Evolutionary conservation across 345 rosid genomes (phyloP).

Genomic region (Hevea brasiliensis): DNA sequence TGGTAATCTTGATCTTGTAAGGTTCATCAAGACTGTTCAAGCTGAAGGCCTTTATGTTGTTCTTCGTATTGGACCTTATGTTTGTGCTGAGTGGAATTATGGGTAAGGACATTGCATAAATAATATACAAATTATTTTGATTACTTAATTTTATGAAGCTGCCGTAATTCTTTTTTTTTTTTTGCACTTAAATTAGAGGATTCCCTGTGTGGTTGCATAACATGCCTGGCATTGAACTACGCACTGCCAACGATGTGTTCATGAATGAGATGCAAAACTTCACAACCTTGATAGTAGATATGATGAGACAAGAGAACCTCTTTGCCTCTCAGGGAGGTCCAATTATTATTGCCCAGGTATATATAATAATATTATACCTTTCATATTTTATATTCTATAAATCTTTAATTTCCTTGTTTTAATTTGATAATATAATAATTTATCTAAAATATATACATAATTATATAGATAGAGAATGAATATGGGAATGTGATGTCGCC

Average conservation of each 20-base stretch:
- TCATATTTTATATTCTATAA: too few relatives aligned
- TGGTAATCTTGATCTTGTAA: conserved; percentile 49
- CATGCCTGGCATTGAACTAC: not conserved
- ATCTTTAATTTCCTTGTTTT: too few relatives aligned
- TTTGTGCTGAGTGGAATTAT: conserved; percentile 32
- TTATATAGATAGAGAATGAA: conserved; percentile 82
- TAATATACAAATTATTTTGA: too few relatives aligned
- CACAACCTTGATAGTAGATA: conserved; percentile 50
- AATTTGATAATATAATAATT: too few relatives aligned
- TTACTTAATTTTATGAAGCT: not conserved
- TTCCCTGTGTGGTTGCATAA: conserved; percentile 18
- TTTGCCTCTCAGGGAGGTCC: conserved; percentile 84
- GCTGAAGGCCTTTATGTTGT: conserved; percentile 47
- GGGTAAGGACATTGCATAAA: not conserved
- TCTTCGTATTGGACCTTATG: conserved; percentile 69
- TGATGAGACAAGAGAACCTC: conserved; percentile 52
- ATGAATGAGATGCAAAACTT: conserved; percentile 67
- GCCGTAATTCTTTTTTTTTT: too few relatives aligned
- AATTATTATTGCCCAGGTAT: conserved; percentile 71
- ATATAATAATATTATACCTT: too few relatives aligned
- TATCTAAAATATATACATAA: too few relatives aligned
- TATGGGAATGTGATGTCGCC: conserved; percentile 55
- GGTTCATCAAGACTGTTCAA: conserved; percentile 59
- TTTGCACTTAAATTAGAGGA: not conserved
- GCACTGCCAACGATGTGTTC: conserved; percentile 21